Evolutionary conservation across 495 filamentous ascomycete species (phyloP), one percentile per base, ranked within the genome.

Genomic region (Tricharina praecox): DNA sequence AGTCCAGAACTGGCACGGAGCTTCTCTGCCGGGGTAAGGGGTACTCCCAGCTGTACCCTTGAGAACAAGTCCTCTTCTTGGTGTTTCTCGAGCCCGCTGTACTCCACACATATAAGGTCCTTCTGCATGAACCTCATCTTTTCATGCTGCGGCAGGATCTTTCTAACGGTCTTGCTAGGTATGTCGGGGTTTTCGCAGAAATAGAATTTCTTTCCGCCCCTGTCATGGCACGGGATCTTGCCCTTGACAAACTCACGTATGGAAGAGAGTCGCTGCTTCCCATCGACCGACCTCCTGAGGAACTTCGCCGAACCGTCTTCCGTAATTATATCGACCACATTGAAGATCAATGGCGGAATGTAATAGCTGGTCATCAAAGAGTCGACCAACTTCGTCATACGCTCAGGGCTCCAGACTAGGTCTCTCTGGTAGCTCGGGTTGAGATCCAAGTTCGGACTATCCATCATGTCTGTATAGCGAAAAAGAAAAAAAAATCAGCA

Each of bases 21-120:
- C 54, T 70, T 70, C 45, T 72, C 69, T 3, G 69, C 69, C n/a
- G 62, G 58, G 1, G 61, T 67, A 16, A 72, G 61, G 30, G 62
- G 59, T 3, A 72, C 52, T 4, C 69, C 69, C 32, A 64, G 54
- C 45, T 72, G 69, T 0, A 72, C 69, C 1, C 68, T 50, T 3
- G 64, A 63, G 49, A 72, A 72, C 38, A 71, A 58, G 4, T 68
- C 68, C 40, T 72, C 69, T 44, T 72, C 69, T 30, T 68, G 65
- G n/a, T 60, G 53, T 21, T 42, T 42, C 2, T 53, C 58, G 11
- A 72, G 56, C 9, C 62, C 55, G 0, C 56, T 30, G 50, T 63
- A 70, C 36, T 70, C 67, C 20, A 63, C 67, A 21, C 63, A 63
- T n/a, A 68, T 53, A 18, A 72, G 59, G 2, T 59, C 59, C 25